Percentiles rank a stretch among this genome's conserved stretches.
Conservation (phyloP, 495 filamentous ascomycete species). For the Penicillium paxilli region DNA sequence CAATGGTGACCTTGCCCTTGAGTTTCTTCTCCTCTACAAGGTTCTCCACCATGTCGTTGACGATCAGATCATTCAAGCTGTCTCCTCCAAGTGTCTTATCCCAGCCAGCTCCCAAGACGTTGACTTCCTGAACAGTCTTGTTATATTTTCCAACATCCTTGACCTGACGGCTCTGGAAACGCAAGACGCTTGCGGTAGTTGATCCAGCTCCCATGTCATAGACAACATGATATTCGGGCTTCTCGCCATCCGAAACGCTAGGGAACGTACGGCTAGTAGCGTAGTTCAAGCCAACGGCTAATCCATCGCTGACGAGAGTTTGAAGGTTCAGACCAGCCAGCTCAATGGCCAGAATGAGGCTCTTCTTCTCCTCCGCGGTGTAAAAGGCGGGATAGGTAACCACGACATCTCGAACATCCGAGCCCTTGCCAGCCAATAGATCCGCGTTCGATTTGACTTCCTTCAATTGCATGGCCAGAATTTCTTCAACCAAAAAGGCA, state of each 20-base stretch:
- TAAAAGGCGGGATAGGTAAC: slow-evolving; percentile 93
- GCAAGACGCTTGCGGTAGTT: slow-evolving; percentile 90
- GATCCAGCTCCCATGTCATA: slow-evolving; percentile 98
- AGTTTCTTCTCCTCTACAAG: slow-evolving; percentile 71
- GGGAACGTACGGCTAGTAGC: slow-evolving; percentile 89
- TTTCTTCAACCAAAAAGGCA: slow-evolving; percentile 85
- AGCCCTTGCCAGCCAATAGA: slow-evolving; percentile 75
- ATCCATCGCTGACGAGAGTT: slow-evolving; percentile 81
- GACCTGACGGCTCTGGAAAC: slow-evolving; percentile 82
- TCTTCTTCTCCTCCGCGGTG: slow-evolving; percentile 83
- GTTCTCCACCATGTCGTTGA: slow-evolving; percentile 81
- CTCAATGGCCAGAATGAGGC: slow-evolving; percentile 75
- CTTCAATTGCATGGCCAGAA: slow-evolving; percentile 95
- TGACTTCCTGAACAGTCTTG: slow-evolving; percentile 93
- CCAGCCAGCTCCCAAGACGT: slow-evolving; percentile 83
- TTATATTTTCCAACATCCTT: slow-evolving; percentile 94
- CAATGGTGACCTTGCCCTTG: slow-evolving; percentile 62
- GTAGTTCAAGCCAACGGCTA: slow-evolving; percentile 94
- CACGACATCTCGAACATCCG: slow-evolving; percentile 73
- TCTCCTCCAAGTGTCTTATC: slow-evolving; percentile 90
- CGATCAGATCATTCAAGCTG: slow-evolving; percentile 79
- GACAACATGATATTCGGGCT: slow-evolving; percentile 88
- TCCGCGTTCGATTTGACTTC: slow-evolving; percentile 86
- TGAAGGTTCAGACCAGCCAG: slow-evolving; percentile 86
- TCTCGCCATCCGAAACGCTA: slow-evolving; percentile 75